These are phyloP conservation scores for Primulina tabacum DNA, from an alignment of 257 asterid genomes.

Conservation along the genomic window DNA sequence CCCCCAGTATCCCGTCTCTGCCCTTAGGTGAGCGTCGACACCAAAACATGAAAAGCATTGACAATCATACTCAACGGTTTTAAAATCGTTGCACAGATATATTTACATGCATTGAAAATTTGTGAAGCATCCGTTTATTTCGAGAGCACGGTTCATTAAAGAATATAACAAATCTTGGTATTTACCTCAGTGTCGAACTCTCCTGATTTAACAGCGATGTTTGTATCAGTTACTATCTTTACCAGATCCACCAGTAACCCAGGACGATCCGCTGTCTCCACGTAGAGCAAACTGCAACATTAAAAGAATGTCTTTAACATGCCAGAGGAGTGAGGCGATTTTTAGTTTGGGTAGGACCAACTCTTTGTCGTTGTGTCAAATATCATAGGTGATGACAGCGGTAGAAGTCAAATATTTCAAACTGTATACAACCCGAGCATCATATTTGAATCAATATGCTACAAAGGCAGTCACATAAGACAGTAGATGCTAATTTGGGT, in stretches of 20 bases:
- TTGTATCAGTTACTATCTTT: conserved; percentile 75
- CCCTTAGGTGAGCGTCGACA: no score
- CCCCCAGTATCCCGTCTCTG: no score
- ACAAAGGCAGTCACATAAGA: background rate
- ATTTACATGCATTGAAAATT: background rate
- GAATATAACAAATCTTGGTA: background rate
- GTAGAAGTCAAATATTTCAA: no score
- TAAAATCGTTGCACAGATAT: background rate
- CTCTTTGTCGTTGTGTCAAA: background rate
- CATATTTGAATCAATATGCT: background rate
- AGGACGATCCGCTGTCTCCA: conserved; percentile 90
- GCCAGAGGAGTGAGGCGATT: background rate
- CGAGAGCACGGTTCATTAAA: background rate
- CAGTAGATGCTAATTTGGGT: background rate
- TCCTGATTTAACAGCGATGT: conserved; percentile 76
- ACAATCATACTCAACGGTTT: background rate
- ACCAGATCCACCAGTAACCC: conserved; percentile 96
- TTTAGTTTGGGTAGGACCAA: background rate
- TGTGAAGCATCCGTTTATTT: background rate
- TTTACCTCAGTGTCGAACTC: conserved; percentile 93
- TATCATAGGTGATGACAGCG: background rate
- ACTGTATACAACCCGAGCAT: background rate
- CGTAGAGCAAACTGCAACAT: conserved; percentile 68
- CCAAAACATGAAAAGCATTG: no score
- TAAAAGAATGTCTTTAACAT: conserved; percentile 14